phyloP scores from a whole-genome alignment of 1,284 basidiomycete genomes.

The Dichomitus squalens region DNA sequence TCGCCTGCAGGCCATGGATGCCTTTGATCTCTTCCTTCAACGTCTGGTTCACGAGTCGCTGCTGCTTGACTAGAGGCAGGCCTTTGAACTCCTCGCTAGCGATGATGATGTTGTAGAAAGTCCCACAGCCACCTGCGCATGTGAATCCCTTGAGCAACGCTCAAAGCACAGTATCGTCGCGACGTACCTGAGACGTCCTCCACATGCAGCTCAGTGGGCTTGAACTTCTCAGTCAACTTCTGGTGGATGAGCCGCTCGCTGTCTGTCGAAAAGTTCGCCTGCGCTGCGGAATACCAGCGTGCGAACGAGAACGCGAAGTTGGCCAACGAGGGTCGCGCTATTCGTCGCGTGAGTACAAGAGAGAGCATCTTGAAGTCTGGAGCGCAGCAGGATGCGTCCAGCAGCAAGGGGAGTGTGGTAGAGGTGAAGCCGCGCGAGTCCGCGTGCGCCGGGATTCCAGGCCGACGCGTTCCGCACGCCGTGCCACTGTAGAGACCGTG shows the following conservation, averaged over 20 bases:
- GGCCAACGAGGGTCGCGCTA: conserved; percentile 23
- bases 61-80: conserved; percentile 89
- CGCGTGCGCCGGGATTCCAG: conserved; percentile 2
- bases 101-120: conserved; percentile 94
- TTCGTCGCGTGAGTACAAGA: conserved; percentile 30
- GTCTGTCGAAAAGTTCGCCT: conserved; percentile 39
- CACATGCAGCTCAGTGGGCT: conserved; percentile 77
- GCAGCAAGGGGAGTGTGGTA: conserved; percentile 4
- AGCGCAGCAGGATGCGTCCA: conserved; percentile 15
- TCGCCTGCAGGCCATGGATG: conserved; percentile 94
- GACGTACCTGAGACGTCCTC: conserved; percentile 84
- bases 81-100: conserved; percentile 86
- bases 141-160: background rate
- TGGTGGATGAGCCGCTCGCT: conserved; percentile 73
- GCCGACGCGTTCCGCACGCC: background rate
- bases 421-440: conserved; percentile 4
- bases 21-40: conserved; percentile 90
- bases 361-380: conserved; percentile 30
- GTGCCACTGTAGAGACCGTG: no score
- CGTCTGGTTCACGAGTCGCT: conserved; percentile 86
- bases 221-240: conserved; percentile 76
- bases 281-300: conserved; percentile 15
- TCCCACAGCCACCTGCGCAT: conserved; percentile 87
- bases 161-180: background rate
- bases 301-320: conserved; percentile 5